A percentile compares a stretch with the other conserved stretches of the same genome.
Conservation (phyloP, 768 basidiomycete genomes). For the Paxillus ammoniavirescens region DNA sequence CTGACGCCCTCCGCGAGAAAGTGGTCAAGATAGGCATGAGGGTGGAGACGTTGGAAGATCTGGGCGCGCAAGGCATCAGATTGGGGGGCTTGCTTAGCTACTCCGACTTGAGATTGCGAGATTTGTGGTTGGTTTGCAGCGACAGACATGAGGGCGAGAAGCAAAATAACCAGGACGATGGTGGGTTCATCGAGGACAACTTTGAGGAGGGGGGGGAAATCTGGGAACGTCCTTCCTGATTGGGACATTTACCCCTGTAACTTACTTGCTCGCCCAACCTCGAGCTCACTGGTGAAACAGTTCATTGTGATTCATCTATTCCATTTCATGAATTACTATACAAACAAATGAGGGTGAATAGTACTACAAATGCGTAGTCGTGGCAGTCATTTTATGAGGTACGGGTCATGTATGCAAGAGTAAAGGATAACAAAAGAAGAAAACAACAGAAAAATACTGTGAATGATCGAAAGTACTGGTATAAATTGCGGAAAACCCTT, state of each 20-base stretch:
- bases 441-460: background rate
- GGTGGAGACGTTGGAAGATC: constrained; percentile 88
- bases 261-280: background rate
- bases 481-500: background rate
- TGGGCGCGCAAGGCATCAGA: constrained; percentile 30
- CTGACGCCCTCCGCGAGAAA: constrained; percentile 77
- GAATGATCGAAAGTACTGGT: constrained; percentile 20
- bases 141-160: background rate
- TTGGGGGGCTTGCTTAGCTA: background rate
- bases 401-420: background rate
- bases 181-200: background rate
- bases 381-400: constrained; percentile 2
- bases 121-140: background rate
- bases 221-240: background rate
- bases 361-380: constrained; percentile 24
- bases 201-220: background rate
- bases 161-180: background rate
- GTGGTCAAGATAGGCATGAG: constrained; percentile 80
- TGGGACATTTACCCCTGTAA: background rate
- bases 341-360: constrained; percentile 21
- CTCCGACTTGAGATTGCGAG: background rate
- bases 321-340: constrained; percentile 5
- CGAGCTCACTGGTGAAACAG: background rate
- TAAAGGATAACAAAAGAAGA: background rate
- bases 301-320: background rate